Conservation (phyloP, 176 grass and related monocot genomes). For the Triticum urartu region DNA sequence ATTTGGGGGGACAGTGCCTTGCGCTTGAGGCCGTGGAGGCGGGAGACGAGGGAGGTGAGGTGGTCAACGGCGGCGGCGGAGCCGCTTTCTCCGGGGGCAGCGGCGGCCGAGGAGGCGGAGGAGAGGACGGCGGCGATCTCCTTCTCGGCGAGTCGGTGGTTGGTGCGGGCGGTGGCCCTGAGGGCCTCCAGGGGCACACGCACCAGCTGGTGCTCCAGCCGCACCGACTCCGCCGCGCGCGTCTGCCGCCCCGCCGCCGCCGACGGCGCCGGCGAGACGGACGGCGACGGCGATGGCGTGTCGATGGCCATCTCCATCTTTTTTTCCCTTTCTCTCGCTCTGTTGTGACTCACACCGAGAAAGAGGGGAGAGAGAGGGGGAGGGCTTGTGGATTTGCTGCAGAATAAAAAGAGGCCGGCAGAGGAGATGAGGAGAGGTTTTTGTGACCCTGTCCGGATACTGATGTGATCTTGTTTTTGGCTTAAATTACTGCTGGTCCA, state of each 20-base stretch:
- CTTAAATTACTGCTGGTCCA: no score
- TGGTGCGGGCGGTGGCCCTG: constrained; percentile 63
- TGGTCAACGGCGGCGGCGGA: constrained; percentile 51
- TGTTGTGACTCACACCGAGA: background rate
- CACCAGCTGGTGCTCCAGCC: constrained; percentile 85
- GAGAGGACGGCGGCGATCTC: constrained; percentile 72
- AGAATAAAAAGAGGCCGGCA: background rate
- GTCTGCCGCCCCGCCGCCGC: constrained; percentile 39
- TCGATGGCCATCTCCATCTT: constrained; percentile 93
- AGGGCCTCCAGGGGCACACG: constrained; percentile 86
- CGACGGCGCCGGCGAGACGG: constrained; percentile 6
- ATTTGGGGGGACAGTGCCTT: constrained; percentile 42
- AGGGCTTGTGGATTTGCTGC: constrained; percentile 16
- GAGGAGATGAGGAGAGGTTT: background rate
- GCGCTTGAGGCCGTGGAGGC: constrained; percentile 95
- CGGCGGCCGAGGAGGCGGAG: constrained; percentile 39
- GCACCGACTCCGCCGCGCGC: constrained; percentile 65
- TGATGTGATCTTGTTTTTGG: background rate
- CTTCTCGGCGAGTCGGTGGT: constrained; percentile 81
- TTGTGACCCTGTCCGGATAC: no score
- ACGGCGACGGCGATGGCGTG: constrained; percentile 51
- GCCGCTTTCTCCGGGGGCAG: background rate
- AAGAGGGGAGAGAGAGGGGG: background rate
- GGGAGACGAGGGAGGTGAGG: constrained; percentile 84
- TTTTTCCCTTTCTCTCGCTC: background rate